Evolutionary conservation across 306 rosid genomes (phyloP).

Genomic region (Hippophae gyantsensis): DNA sequence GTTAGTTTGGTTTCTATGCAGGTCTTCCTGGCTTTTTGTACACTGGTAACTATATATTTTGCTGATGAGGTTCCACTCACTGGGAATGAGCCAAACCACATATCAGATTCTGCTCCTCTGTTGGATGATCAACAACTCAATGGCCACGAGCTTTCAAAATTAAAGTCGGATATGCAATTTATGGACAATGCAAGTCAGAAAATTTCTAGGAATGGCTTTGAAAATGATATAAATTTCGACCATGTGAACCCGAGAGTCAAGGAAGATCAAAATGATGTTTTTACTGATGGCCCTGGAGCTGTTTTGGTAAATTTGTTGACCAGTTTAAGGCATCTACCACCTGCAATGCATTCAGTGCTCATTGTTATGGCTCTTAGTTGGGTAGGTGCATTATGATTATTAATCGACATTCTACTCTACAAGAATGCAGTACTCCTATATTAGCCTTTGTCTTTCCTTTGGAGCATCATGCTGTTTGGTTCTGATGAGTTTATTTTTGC

Average conservation of each 20-base stretch:
- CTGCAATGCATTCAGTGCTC: conserved; percentile 94
- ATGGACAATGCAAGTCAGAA: conserved; percentile 23
- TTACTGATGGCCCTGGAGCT: conserved; percentile 83
- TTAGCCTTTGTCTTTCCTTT: conserved; percentile 2
- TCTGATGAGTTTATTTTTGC: conserved; percentile 3
- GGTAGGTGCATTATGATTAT: conserved; percentile 43
- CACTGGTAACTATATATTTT: conserved; percentile 77
- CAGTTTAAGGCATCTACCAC: conserved; percentile 94
- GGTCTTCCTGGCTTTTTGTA: conserved; percentile 76
- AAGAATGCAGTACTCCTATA: conserved; percentile 8
- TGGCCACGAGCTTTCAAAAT: conserved; percentile 37
- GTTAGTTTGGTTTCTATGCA: conserved; percentile 29
- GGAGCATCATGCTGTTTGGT: not conserved
- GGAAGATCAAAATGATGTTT: conserved; percentile 42
- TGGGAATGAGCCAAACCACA: conserved; percentile 32
- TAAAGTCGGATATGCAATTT: conserved; percentile 27
- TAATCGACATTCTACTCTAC: conserved; percentile 13
- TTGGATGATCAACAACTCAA: conserved; percentile 54
- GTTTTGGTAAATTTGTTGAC: conserved; percentile 84
- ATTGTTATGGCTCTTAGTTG: conserved; percentile 96
- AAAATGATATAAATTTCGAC: conserved; percentile 28
- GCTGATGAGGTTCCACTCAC: conserved; percentile 85
- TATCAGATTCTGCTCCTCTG: conserved; percentile 80
- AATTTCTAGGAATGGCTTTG: conserved; percentile 24
- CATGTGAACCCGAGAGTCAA: conserved; percentile 31